Percentiles rank a stretch among this genome's conserved stretches.
These are phyloP conservation scores for Gossypium rotundifolium DNA, from an alignment of 345 rosid species.

Conservation along the genomic window DNA sequence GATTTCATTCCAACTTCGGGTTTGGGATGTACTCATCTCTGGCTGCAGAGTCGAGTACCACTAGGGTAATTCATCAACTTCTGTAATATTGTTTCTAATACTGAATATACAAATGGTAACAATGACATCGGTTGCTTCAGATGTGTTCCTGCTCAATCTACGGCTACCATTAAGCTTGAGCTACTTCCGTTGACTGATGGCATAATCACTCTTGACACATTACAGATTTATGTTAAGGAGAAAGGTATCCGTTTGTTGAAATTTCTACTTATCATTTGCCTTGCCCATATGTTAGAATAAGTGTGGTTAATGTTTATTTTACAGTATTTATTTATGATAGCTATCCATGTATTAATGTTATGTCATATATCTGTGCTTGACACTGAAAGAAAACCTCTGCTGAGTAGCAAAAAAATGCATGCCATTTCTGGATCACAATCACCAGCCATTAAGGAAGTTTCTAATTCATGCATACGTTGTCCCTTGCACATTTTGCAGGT, in stretches of 20 bases:
- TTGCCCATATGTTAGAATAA: neutral
- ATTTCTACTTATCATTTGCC: neutral
- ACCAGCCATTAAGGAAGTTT: neutral
- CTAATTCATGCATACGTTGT: neutral
- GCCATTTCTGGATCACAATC: neutral
- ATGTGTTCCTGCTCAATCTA: constrained; percentile 80
- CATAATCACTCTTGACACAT: constrained; percentile 78
- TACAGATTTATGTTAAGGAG: constrained; percentile 83
- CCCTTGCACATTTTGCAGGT: neutral
- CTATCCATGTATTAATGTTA: neutral
- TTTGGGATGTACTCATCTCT: constrained; percentile 80
- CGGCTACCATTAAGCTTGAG: constrained; percentile 83
- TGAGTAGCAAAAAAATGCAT: neutral
- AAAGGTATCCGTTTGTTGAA: constrained; percentile 51
- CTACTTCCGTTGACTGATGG: constrained; percentile 96
- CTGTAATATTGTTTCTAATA: constrained; percentile 14
- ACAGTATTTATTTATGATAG: neutral
- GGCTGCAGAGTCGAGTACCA: constrained; percentile 99
- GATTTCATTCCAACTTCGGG: constrained; percentile 67
- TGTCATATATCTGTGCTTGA: neutral
- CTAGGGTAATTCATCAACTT: constrained; percentile 53
- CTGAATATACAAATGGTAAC: constrained; percentile 13
- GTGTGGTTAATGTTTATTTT: neutral
- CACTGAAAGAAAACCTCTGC: neutral
- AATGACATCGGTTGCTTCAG: constrained; percentile 39